Evolutionary conservation across 1,139 yeast genomes (phyloP).

Genomic region (Candida mesenterica): DNA sequence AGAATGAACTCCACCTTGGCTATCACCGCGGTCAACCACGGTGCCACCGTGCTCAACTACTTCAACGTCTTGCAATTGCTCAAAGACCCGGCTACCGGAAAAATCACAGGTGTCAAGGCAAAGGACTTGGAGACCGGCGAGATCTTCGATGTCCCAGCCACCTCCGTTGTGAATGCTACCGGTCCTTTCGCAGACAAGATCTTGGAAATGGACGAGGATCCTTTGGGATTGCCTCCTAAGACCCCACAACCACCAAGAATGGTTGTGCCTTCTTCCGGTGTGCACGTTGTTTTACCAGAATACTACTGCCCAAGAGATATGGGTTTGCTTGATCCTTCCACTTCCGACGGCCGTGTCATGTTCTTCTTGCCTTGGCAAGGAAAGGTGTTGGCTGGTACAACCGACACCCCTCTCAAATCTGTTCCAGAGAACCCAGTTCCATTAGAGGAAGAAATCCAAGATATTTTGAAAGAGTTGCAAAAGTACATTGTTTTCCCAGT

Average conservation of each 20-base stretch:
- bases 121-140: slow-evolving; percentile 72
- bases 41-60: slow-evolving; percentile 89
- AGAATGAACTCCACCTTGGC: slow-evolving; percentile 89
- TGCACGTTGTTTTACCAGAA: slow-evolving; percentile 88
- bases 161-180: slow-evolving; percentile 85
- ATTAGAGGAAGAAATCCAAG: slow-evolving; percentile 84
- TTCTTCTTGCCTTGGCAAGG: slow-evolving; percentile 99
- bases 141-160: slow-evolving; percentile 58
- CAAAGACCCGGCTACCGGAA: slow-evolving; percentile 54
- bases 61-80: slow-evolving; percentile 74
- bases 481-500: slow-evolving; percentile 89
- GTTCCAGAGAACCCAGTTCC: slow-evolving; percentile 87
- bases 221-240: slow-evolving; percentile 62
- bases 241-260: slow-evolving; percentile 55
- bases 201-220: slow-evolving; percentile 81
- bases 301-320: slow-evolving; percentile 85
- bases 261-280: slow-evolving; percentile 95
- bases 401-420: slow-evolving; percentile 75
- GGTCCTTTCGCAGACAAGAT: slow-evolving; percentile 89
- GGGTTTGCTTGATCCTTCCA: slow-evolving; percentile 89
- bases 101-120: slow-evolving; percentile 74
- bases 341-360: slow-evolving; percentile 95
- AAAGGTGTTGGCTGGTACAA: slow-evolving; percentile 93
- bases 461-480: slow-evolving; percentile 82
- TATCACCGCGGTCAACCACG: slow-evolving; percentile 77